These are phyloP conservation scores for Hyphopichia buzzinii DNA, from an alignment of 1,139 yeast species.

Conservation along the genomic window DNA sequence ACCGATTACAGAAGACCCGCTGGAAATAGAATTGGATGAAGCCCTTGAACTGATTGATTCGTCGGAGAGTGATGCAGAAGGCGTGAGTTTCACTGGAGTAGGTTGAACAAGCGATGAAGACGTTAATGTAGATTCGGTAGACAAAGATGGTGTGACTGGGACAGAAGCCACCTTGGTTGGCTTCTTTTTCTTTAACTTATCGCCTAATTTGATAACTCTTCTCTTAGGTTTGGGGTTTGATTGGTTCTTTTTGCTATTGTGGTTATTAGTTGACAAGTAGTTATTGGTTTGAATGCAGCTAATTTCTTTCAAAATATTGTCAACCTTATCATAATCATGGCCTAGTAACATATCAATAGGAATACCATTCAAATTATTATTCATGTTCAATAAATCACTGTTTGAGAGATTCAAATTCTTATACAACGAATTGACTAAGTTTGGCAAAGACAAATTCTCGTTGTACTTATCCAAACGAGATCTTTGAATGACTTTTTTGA, in stretches of 20 bases:
- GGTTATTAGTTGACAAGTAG: slow-evolving; percentile 28
- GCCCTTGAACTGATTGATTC: background rate
- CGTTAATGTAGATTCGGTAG: background rate
- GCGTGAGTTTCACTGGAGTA: slow-evolving; percentile 1
- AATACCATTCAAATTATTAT: slow-evolving; percentile 27
- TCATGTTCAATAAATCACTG: slow-evolving; percentile 5
- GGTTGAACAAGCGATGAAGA: slow-evolving; percentile 1
- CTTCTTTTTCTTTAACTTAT: slow-evolving; percentile 13
- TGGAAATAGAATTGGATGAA: background rate
- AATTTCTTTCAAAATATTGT: slow-evolving; percentile 42
- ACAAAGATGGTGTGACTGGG: background rate
- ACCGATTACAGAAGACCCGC: background rate
- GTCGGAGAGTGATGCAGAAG: background rate
- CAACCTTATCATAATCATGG: slow-evolving; percentile 30
- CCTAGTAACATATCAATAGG: slow-evolving; percentile 35
- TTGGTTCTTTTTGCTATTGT: slow-evolving; percentile 12
- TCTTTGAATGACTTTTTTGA: slow-evolving; percentile 56
- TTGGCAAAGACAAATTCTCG: slow-evolving; percentile 32
- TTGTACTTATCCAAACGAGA: slow-evolving; percentile 44
- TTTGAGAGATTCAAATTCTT: slow-evolving; percentile 20
- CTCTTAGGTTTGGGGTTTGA: slow-evolving; percentile 40
- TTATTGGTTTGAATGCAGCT: slow-evolving; percentile 47
- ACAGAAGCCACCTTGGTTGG: background rate
- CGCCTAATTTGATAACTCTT: slow-evolving; percentile 42
- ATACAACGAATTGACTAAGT: slow-evolving; percentile 37